Evolutionary conservation across 1,139 yeast genomes (phyloP), one percentile per base, ranked within the genome.

Genomic region (Kodamaea ohmeri): DNA sequence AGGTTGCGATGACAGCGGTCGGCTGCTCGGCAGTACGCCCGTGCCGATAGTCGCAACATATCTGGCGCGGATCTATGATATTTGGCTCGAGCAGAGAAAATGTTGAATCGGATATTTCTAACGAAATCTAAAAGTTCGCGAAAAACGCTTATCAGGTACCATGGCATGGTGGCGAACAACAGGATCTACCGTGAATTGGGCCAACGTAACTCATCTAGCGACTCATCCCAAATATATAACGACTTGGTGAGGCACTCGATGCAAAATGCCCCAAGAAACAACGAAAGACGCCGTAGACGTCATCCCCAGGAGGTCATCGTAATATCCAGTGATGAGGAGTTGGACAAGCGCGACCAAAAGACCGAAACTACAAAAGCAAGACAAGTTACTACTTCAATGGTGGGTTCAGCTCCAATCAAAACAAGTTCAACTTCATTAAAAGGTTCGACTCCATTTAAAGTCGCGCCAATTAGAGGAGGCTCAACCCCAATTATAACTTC

Each of bases 1-100:
- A 45, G 36, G n/a, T 51, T 44, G 29, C 69, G 50, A 44, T 63
- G 68, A 15, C 48, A 37, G 36, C 56, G 57, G 28, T 32, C 28
- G 6, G 27, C 15, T 3, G 27, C 20, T 6, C 34, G 34, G 12
- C 15, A 15, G 30, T 22, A 32, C 27, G 21, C 20, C 15, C 34
- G 34, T 17, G 16, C 20, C 27, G 34, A 16, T 32, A 32, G 27
- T 24, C 28, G 34, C 27, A 17, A 16, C 30, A 27, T 27, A 18
- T 14, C 6, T 16, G 8, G 12, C 26, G 5, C 8, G 6, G 26
- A 13, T 24, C 6, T 7, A 24, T 24, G 26, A 5, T 25, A 25
- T 24, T n/a, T 24, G 26, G 26, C n/a, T n/a, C n/a, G n/a, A n/a
- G n/a, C n/a, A n/a, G n/a, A n/a, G n/a, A n/a, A n/a, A n/a, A n/a